Conservation (phyloP, 495 filamentous ascomycete species). For the Aspergillus egyptiacus region DNA sequence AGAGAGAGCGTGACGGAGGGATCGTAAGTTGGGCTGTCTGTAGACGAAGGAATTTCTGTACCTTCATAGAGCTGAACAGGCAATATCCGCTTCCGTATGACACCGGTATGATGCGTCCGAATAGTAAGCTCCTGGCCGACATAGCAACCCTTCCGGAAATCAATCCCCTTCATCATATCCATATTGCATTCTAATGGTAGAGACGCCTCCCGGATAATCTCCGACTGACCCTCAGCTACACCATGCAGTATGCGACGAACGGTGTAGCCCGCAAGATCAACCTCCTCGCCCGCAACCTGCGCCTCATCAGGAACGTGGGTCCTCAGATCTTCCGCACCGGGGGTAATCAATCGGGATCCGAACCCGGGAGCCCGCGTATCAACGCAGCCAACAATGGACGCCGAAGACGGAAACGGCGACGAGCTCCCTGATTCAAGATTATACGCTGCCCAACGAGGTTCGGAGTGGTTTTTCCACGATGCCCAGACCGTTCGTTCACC, state of each 20-base stretch:
- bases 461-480: constrained; percentile 51
- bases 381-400: constrained; percentile 37
- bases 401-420: constrained; percentile 22
- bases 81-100: constrained; percentile 85
- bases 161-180: constrained; percentile 73
- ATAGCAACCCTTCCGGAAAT: constrained; percentile 96
- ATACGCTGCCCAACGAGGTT: constrained; percentile 42
- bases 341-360: constrained; percentile 53
- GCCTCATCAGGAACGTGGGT: constrained; percentile 32
- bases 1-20: constrained; percentile 26
- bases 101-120: constrained; percentile 85
- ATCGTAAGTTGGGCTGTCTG: constrained; percentile 48
- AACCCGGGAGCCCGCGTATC: constrained; percentile 66
- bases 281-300: constrained; percentile 29
- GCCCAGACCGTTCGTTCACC: constrained; percentile 62
- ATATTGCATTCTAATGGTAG: constrained; percentile 80
- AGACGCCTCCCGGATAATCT: constrained; percentile 62
- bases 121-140: constrained; percentile 95
- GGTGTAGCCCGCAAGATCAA: constrained; percentile 47
- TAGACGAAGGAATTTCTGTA: constrained; percentile 27
- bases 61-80: constrained; percentile 68
- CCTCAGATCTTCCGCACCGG: constrained; percentile 36
- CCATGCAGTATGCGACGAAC: constrained; percentile 71
- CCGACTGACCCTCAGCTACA: constrained; percentile 74
- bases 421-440: constrained; percentile 33